phyloP scores from a whole-genome alignment of 192 early-diverging fungal genomes.

The Coemansia sp. region DNA sequence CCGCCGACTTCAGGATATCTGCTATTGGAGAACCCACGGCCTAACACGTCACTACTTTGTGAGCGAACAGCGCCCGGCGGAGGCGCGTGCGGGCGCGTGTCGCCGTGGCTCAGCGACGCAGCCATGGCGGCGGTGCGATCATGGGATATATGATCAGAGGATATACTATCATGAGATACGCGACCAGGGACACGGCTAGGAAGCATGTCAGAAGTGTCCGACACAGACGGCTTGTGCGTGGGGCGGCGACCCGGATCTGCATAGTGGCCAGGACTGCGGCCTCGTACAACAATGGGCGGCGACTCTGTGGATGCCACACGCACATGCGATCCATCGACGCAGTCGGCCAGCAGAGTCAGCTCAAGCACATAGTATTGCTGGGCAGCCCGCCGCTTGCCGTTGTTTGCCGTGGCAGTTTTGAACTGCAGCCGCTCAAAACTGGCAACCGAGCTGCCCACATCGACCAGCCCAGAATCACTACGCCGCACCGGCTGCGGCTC shows the following conservation, averaged over 20 bases:
- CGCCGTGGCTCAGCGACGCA: constrained; percentile 12
- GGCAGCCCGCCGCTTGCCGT: constrained; percentile 86
- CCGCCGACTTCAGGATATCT: background rate
- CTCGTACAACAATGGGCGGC: constrained; percentile 86
- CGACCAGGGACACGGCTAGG: background rate
- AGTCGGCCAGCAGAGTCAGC: constrained; percentile 77
- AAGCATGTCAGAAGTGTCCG: background rate
- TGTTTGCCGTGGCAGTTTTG: constrained; percentile 95
- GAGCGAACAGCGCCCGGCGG: background rate
- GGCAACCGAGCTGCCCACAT: constrained; percentile 51
- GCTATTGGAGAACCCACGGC: background rate
- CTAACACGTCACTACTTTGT: constrained; percentile 1
- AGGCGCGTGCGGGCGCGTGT: constrained; percentile 1
- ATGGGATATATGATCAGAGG: no score
- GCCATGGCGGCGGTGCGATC: background rate
- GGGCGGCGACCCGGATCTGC: constrained; percentile 50
- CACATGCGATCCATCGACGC: constrained; percentile 57
- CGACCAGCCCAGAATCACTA: constrained; percentile 43
- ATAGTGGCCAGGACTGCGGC: constrained; percentile 93
- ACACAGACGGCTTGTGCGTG: background rate
- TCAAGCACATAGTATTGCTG: constrained; percentile 93
- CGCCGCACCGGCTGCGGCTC: constrained; percentile 59
- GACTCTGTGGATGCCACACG: constrained; percentile 71
- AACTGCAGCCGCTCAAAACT: constrained; percentile 96
- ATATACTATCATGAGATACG: no score